These are phyloP conservation scores for Clausena lansium DNA, from an alignment of 345 rosid genomes.

Conservation along the genomic window DNA sequence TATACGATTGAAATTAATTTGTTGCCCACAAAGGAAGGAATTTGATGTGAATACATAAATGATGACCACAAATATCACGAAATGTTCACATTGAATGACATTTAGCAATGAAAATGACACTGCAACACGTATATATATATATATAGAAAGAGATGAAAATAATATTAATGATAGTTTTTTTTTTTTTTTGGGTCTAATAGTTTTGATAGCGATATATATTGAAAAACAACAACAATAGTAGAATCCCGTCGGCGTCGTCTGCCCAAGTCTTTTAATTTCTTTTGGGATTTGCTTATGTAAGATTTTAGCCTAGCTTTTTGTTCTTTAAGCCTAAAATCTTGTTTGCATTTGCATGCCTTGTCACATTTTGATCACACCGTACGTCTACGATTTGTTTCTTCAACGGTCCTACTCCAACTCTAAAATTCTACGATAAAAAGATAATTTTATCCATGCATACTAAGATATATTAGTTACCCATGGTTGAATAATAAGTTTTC, in stretches of 20 bases:
- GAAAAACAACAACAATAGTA: background rate
- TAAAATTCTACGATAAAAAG: no score
- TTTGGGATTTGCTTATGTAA: background rate
- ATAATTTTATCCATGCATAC: no score
- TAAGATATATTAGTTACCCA: no score
- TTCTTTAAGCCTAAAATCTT: background rate
- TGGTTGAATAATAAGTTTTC: no score
- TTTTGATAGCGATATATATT: background rate
- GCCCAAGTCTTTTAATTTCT: no score
- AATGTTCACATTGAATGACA: background rate
- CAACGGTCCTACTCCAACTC: no score
- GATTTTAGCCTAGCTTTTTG: background rate
- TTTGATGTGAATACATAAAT: background rate
- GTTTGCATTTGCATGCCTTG: background rate
- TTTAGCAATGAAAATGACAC: constrained; percentile 12
- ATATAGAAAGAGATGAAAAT: background rate
- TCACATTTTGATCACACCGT: background rate
- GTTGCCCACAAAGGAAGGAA: background rate
- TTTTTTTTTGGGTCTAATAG: no score
- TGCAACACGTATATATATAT: no score
- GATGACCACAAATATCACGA: background rate
- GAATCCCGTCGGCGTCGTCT: background rate
- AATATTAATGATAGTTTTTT: no score
- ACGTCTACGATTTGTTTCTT: background rate
- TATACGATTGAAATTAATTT: background rate